phyloP scores from a whole-genome alignment of 1,284 basidiomycete genomes.

The Pascua sp. region DNA sequence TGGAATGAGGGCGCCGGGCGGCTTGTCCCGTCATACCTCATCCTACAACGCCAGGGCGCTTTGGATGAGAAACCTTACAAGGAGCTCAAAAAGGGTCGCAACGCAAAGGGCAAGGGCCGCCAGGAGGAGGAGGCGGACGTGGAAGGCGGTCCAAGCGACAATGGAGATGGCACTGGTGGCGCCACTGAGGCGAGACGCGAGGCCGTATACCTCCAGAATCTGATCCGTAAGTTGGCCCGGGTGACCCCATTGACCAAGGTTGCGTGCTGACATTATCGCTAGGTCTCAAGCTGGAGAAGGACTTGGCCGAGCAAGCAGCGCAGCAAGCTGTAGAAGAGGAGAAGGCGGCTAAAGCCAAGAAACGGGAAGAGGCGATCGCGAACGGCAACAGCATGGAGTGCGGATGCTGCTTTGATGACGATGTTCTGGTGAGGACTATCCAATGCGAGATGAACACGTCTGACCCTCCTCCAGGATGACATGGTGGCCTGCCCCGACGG shows the following conservation, averaged over 20 bases:
- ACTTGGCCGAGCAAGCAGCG: constrained; percentile 39
- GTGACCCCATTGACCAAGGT: too few relatives aligned
- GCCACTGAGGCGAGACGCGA: constrained; percentile 2
- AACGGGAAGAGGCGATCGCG: constrained; percentile 50
- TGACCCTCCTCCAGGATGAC: constrained; percentile 57
- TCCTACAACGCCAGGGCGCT: constrained; percentile 18
- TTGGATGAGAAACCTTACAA: constrained; percentile 25
- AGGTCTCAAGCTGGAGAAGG: constrained; percentile 10
- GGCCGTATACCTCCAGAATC: constrained; percentile 1
- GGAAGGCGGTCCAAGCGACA: not conserved
- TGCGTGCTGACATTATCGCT: too few relatives aligned
- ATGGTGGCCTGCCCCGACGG: constrained; percentile 81
- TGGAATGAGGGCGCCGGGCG: constrained; percentile 3
- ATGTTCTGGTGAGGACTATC: constrained; percentile 60
- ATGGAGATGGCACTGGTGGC: not conserved
- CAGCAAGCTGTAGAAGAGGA: constrained; percentile 27
- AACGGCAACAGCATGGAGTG: constrained; percentile 64
- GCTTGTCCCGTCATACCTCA: constrained; percentile 32
- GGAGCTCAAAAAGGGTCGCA: constrained; percentile 25
- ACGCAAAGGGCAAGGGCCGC: constrained; percentile 51
- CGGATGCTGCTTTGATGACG: constrained; percentile 72
- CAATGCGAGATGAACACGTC: not conserved
- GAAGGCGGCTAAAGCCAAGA: constrained; percentile 18
- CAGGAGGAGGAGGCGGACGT: constrained; percentile 1
- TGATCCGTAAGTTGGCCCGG: constrained; percentile 9